Evolutionary conservation across 2,329 filamentous ascomycete species (phyloP), one percentile per base, ranked within the genome.

Genomic region (Monosporascus sp.): DNA sequence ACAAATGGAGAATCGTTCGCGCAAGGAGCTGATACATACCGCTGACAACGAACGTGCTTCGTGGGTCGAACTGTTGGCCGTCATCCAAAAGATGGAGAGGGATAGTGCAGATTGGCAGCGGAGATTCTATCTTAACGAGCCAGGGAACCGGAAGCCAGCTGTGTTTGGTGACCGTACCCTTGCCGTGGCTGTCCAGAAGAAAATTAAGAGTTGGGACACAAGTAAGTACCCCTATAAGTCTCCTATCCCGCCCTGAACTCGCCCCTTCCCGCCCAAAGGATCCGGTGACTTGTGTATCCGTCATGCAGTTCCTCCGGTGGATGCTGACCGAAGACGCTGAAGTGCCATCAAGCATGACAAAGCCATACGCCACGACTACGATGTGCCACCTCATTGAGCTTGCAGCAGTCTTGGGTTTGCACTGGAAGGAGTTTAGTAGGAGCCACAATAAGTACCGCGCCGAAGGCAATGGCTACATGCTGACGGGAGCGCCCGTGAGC

Each of bases 381-480:
- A 78, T 82, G 55, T 80, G 75, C 51, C 79, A 82, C 57, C 64
- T 81, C 3, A 66, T 82, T 31, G 79, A 82, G 68, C 76, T 82
- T 55, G 72, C 78, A 26, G 77, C 77, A 5, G 75, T 78, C 53
- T 67, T 82, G 17, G 79, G 81, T 7, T 72, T 84, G 7, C 75
- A 84, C 64, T 84, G 81, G 81, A 80, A 78, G 56, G 77, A 79
- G 51, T 84, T 84, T 58, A 77, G 82, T 58, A 72, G 78, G 37
- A 74, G 66, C 8, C 67, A 66, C 14, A 77, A 81, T 58, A 74
- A 74, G 18, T 78, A 82, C 49, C 75, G 75, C n/a, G 79, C 74
- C 4, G 78, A 81, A 51, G 79, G 79, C 22, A 82, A 82, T 56
- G 79, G 79, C 3, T 80, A 75, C 62, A 70, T 79, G 55, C 67